A percentile compares a stretch with the other conserved stretches of the same genome.
phyloP scores from a whole-genome alignment of 169 alveolate species.

The Toxoplasma gondii region DNA sequence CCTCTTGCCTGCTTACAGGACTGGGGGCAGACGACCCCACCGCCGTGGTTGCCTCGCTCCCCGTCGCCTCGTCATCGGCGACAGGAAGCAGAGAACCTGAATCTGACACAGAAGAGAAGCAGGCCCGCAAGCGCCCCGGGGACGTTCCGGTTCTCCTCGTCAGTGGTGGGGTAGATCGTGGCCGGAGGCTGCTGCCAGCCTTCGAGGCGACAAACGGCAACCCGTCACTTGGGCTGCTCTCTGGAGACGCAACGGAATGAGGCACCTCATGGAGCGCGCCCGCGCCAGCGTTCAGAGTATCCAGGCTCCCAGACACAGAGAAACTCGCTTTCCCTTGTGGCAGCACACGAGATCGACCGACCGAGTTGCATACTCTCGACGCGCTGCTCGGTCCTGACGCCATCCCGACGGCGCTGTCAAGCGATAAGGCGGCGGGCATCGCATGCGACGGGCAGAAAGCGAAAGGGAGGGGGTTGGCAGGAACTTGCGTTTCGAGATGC shows the following conservation, averaged over 20 bases:
- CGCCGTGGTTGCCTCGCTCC: not conserved
- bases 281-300: too few relatives aligned
- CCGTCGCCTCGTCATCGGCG: not conserved
- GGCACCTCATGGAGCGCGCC: not conserved
- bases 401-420: not conserved
- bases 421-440: not conserved
- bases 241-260: not conserved
- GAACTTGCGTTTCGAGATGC: too few relatives aligned
- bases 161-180: not conserved
- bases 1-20: not conserved
- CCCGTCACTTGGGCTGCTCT: not conserved
- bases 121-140: not conserved
- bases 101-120: not conserved
- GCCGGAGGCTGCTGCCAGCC: too few relatives aligned
- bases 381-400: not conserved
- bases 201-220: not conserved
- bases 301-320: not conserved
- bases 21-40: not conserved
- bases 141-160: not conserved
- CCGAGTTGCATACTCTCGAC: not conserved
- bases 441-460: not conserved
- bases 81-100: not conserved
- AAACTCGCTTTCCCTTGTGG: not conserved
- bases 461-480: too few relatives aligned
- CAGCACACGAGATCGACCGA: not conserved